Percentiles rank a stretch among this genome's conserved stretches.
Evolutionary conservation across 164 flowering plant species (phyloP).

Genomic region (Brasenia schreberi): DNA sequence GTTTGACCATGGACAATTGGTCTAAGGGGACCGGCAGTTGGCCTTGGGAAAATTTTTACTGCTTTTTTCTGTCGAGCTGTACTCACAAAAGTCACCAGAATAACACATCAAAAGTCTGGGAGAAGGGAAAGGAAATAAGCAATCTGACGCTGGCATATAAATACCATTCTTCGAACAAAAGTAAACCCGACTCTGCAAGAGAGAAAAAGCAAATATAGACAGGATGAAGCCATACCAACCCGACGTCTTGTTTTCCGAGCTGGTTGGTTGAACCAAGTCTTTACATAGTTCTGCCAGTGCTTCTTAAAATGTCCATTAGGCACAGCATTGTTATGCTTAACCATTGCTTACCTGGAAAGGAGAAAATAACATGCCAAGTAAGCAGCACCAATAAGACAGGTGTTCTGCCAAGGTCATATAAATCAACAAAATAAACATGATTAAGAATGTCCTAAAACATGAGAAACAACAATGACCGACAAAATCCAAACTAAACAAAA

Average conservation of each 20-base stretch:
- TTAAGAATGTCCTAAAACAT: no score
- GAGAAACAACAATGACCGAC: no score
- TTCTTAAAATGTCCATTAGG: slow-evolving; percentile 73
- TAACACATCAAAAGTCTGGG: background rate
- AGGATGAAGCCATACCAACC: slow-evolving; percentile 19
- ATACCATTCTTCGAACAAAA: background rate
- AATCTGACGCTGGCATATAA: background rate
- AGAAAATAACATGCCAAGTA: no score
- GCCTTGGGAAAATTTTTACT: slow-evolving; percentile 50
- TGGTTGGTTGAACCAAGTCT: slow-evolving; percentile 81
- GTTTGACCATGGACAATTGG: slow-evolving; percentile 54
- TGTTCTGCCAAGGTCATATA: no score
- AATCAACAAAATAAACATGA: no score
- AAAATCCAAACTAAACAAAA: no score
- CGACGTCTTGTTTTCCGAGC: slow-evolving; percentile 68
- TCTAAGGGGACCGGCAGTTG: slow-evolving; percentile 47
- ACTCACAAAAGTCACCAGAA: background rate
- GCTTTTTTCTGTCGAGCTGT: slow-evolving; percentile 58
- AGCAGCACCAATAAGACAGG: no score
- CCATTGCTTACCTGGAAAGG: slow-evolving; percentile 36
- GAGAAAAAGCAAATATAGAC: background rate
- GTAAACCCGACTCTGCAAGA: background rate
- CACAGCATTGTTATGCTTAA: slow-evolving; percentile 77
- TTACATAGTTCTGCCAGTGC: slow-evolving; percentile 85
- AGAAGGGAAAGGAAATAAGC: background rate